Conservation (phyloP, 352 stramenopile genomes). For the Phytophthora idaei region DNA sequence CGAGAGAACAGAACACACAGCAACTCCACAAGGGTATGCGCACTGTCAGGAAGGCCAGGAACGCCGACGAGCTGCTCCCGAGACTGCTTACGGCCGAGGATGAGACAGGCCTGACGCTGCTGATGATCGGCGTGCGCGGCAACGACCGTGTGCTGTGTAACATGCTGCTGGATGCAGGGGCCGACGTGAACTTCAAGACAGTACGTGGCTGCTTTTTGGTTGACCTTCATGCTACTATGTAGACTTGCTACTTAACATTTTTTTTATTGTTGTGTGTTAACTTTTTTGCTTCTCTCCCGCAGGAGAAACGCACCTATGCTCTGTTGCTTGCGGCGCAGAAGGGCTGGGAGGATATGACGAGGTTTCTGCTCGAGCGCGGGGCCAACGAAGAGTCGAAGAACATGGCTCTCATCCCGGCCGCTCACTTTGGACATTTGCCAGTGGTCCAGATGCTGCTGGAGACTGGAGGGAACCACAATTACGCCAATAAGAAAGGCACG, state of each 20-base stretch:
- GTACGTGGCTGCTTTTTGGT: slow-evolving; percentile 41
- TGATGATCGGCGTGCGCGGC: slow-evolving; percentile 82
- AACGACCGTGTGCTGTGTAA: slow-evolving; percentile 61
- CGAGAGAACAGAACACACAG: slow-evolving; percentile 51
- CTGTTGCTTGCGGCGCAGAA: slow-evolving; percentile 86
- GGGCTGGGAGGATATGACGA: slow-evolving; percentile 70
- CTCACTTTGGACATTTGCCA: slow-evolving; percentile 82
- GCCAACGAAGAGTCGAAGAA: slow-evolving; percentile 86
- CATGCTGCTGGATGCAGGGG: slow-evolving; percentile 69
- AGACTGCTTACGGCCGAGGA: slow-evolving; percentile 67
- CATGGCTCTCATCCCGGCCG: slow-evolving; percentile 84
- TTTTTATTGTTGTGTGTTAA: slow-evolving; percentile 8
- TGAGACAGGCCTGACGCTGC: slow-evolving; percentile 78
- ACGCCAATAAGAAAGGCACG: slow-evolving; percentile 88
- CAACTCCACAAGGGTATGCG: slow-evolving; percentile 67
- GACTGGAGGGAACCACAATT: slow-evolving; percentile 76
- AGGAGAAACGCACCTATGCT: slow-evolving; percentile 84
- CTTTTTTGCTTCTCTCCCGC: slow-evolving; percentile 24
- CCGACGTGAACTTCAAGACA: slow-evolving; percentile 84
- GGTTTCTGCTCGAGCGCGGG: slow-evolving; percentile 67
- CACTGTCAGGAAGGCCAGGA: slow-evolving; percentile 58
- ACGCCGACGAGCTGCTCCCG: slow-evolving; percentile 52
- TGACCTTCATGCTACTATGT: background rate
- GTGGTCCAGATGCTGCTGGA: slow-evolving; percentile 80
- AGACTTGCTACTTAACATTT: background rate